Conservation (phyloP, 164 flowering plant species). For the Vitis rupestris region DNA sequence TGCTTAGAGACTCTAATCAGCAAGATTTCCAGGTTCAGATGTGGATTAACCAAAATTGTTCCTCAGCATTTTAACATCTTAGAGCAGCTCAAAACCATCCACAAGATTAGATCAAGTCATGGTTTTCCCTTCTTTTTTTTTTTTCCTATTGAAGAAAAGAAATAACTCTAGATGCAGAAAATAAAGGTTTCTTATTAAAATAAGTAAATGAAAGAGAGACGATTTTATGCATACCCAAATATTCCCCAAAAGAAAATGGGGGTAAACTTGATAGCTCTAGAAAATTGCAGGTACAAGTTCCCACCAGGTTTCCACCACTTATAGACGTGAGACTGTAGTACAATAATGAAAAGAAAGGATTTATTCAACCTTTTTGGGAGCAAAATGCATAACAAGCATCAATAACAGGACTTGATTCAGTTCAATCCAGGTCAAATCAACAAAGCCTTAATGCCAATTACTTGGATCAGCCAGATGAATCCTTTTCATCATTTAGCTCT, state of each 20-base stretch:
- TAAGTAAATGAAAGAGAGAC: no score
- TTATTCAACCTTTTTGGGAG: no score
- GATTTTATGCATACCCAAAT: slow-evolving; percentile 54
- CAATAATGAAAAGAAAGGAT: not conserved
- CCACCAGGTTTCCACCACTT: slow-evolving; percentile 92
- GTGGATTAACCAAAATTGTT: no score
- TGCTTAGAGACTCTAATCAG: no score
- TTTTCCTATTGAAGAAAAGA: not conserved
- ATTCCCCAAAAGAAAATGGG: slow-evolving; percentile 89
- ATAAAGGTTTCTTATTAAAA: not conserved
- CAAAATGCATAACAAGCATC: not conserved
- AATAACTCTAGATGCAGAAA: not conserved
- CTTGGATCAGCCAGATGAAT: no score
- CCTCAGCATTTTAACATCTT: not conserved
- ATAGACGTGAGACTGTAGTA: slow-evolving; percentile 61
- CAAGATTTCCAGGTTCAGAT: no score
- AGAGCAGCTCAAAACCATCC: not conserved
- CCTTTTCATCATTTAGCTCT: no score
- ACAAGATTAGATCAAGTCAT: not conserved
- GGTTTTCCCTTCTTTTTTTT: not conserved
- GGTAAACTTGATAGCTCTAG: slow-evolving; percentile 75
- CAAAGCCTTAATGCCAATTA: no score
- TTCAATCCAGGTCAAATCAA: no score
- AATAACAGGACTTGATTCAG: not conserved
- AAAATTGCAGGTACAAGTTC: slow-evolving; percentile 38